Evolutionary conservation across 2,329 filamentous ascomycete genomes (phyloP).

Genomic region (Daldinia sp.): DNA sequence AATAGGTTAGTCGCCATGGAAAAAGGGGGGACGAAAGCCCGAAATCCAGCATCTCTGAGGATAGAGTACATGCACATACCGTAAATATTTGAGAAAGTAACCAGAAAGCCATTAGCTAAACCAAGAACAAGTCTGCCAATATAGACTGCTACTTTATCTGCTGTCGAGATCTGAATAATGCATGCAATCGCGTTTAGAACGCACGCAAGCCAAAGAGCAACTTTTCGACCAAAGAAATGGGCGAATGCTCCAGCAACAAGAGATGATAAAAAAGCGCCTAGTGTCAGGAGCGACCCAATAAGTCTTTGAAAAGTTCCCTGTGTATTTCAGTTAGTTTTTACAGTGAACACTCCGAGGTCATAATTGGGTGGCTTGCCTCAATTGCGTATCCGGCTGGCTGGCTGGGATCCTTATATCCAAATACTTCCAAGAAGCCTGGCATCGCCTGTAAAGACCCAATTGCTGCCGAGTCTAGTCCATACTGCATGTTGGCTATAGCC

Average conservation of each 20-base stretch:
- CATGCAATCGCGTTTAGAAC: conserved; percentile 58
- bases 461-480: conserved; percentile 62
- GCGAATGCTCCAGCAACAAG: conserved; percentile 62
- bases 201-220: conserved; percentile 62
- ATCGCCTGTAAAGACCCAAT: conserved; percentile 62
- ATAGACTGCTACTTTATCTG: conserved; percentile 57
- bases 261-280: conserved; percentile 64
- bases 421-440: conserved; percentile 64
- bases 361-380: conserved; percentile 49
- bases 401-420: conserved; percentile 59
- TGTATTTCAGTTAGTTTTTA: conserved; percentile 48
- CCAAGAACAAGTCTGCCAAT: conserved; percentile 60
- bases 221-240: conserved; percentile 59
- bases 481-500: conserved; percentile 64
- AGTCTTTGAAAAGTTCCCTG: conserved; percentile 64
- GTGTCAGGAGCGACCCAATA: conserved; percentile 64
- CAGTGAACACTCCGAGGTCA: conserved; percentile 17
- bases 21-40: neutral
- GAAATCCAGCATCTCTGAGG: neutral
- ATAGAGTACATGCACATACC: conserved; percentile 15
- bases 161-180: conserved; percentile 59
- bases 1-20: conserved; percentile 14
- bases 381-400: conserved; percentile 56
- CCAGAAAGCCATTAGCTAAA: conserved; percentile 59
- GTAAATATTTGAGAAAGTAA: conserved; percentile 62